Conservation (phyloP, 1,284 basidiomycete genomes). For the Cutaneotrichosporon arboriforme region DNA sequence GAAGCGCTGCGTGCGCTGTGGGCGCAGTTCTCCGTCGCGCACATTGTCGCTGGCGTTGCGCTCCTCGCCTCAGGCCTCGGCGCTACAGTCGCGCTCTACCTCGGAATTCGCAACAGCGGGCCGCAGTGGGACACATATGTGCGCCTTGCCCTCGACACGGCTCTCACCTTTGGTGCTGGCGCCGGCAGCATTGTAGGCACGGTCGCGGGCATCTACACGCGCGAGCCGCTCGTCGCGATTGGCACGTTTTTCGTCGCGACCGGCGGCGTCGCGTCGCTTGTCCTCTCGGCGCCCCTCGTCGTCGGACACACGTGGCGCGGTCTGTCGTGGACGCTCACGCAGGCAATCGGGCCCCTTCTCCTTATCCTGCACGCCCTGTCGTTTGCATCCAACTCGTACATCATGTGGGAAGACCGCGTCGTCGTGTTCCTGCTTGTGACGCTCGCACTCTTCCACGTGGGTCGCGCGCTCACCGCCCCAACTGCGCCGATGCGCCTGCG, state of each 20-base stretch:
- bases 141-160: constrained; percentile 38
- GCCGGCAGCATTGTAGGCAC: constrained; percentile 32
- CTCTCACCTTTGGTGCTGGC: constrained; percentile 20
- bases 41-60: constrained; percentile 63
- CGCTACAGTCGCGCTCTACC: constrained; percentile 43
- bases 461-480: constrained; percentile 59
- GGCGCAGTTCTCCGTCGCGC: constrained; percentile 82
- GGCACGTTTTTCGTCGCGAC: constrained; percentile 21
- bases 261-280: constrained; percentile 35
- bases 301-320: constrained; percentile 8
- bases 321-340: constrained; percentile 23
- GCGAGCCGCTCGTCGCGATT: constrained; percentile 53
- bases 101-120: constrained; percentile 38
- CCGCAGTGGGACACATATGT: constrained; percentile 43
- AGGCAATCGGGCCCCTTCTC: constrained; percentile 51
- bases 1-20: constrained; percentile 74
- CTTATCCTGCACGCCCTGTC: constrained; percentile 64
- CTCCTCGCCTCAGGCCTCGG: constrained; percentile 47
- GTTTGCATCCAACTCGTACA: constrained; percentile 88
- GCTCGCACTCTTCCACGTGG: constrained; percentile 54
- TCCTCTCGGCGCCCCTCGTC: constrained; percentile 28
- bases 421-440: constrained; percentile 68
- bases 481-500: constrained; percentile 65
- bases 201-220: constrained; percentile 30
- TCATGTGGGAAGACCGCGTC: constrained; percentile 89